Evolutionary conservation across 2,329 filamentous ascomycete genomes (phyloP).

Genomic region (Colletotrichum tropicicola): DNA sequence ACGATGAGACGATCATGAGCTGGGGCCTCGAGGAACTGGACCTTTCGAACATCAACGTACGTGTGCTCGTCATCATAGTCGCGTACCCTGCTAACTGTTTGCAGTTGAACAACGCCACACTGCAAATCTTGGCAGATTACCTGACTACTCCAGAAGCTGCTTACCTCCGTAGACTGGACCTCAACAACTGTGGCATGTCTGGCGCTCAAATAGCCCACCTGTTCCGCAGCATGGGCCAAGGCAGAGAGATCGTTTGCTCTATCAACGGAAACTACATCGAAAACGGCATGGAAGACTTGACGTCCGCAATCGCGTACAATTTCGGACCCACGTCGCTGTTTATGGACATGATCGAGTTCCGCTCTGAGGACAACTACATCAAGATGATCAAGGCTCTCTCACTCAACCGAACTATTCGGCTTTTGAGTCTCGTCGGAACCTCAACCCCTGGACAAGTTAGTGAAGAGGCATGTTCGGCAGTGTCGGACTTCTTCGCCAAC

Average conservation of each 20-base stretch:
- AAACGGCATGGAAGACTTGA: slow-evolving; percentile 59
- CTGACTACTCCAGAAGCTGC: slow-evolving; percentile 49
- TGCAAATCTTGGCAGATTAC: slow-evolving; percentile 56
- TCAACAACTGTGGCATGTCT: slow-evolving; percentile 62
- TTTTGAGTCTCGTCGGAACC: slow-evolving; percentile 63
- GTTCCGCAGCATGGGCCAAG: slow-evolving; percentile 59
- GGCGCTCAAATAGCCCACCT: slow-evolving; percentile 59
- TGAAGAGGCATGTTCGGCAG: slow-evolving; percentile 54
- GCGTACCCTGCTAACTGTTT: slow-evolving; percentile 28
- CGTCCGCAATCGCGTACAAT: slow-evolving; percentile 54
- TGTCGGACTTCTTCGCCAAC: slow-evolving; percentile 59
- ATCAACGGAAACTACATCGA: slow-evolving; percentile 64
- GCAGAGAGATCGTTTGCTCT: slow-evolving; percentile 56
- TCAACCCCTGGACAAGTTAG: slow-evolving; percentile 57
- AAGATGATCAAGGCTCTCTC: slow-evolving; percentile 59
- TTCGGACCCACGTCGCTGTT: slow-evolving; percentile 60
- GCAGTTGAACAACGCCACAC: slow-evolving; percentile 59
- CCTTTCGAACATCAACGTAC: slow-evolving; percentile 62
- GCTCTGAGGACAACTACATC: slow-evolving; percentile 59
- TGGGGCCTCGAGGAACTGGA: slow-evolving; percentile 64
- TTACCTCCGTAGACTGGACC: slow-evolving; percentile 52
- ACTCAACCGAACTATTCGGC: slow-evolving; percentile 57
- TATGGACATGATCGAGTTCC: slow-evolving; percentile 67
- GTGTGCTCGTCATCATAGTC: slow-evolving; percentile 21
- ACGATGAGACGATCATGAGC: slow-evolving; percentile 50